A percentile compares a stretch with the other conserved stretches of the same genome.
phyloP scores from a whole-genome alignment of 2,329 filamentous ascomycete genomes.

The Trichoderma hamatum region DNA sequence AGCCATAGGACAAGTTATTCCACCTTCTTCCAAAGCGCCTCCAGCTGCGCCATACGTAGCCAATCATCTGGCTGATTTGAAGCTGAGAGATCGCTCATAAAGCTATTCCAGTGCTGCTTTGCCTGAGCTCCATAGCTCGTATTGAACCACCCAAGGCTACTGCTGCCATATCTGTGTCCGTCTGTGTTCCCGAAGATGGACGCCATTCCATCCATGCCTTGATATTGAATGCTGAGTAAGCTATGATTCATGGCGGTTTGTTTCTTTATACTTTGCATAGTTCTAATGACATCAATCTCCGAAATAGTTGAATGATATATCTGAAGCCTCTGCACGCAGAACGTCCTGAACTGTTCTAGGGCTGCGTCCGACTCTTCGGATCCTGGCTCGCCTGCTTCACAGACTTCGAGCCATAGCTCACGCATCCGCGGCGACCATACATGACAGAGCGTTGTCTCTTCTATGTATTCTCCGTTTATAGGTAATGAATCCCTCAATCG shows the following conservation, averaged over 20 bases:
- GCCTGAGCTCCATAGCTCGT: slow-evolving; percentile 9
- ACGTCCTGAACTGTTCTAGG: slow-evolving; percentile 31
- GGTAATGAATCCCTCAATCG: slow-evolving; percentile 33
- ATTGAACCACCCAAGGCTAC: slow-evolving; percentile 10
- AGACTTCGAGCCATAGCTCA: slow-evolving; percentile 37
- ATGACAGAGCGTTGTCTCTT: slow-evolving; percentile 38
- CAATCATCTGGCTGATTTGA: slow-evolving; percentile 6
- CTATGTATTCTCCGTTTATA: slow-evolving; percentile 33
- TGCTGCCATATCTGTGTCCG: neutral
- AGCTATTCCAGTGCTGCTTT: slow-evolving; percentile 1
- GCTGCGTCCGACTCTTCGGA: slow-evolving; percentile 34
- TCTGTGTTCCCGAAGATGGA: neutral
- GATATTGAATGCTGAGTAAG: slow-evolving; percentile 5
- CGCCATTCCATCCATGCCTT: slow-evolving; percentile 7
- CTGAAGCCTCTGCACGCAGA: slow-evolving; percentile 1
- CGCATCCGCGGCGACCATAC: slow-evolving; percentile 46
- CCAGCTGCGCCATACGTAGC: slow-evolving; percentile 12
- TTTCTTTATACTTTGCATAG: neutral
- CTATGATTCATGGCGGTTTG: neutral
- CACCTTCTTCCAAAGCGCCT: slow-evolving; percentile 16
- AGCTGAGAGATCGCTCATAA: neutral
- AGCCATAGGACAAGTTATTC: neutral
- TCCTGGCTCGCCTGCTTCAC: slow-evolving; percentile 33
- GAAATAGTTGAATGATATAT: neutral
- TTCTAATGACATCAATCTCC: slow-evolving; percentile 6